These are phyloP conservation scores for Aspergillus thermomutatus DNA, from an alignment of 2,329 filamentous ascomycete genomes.

Conservation along the genomic window DNA sequence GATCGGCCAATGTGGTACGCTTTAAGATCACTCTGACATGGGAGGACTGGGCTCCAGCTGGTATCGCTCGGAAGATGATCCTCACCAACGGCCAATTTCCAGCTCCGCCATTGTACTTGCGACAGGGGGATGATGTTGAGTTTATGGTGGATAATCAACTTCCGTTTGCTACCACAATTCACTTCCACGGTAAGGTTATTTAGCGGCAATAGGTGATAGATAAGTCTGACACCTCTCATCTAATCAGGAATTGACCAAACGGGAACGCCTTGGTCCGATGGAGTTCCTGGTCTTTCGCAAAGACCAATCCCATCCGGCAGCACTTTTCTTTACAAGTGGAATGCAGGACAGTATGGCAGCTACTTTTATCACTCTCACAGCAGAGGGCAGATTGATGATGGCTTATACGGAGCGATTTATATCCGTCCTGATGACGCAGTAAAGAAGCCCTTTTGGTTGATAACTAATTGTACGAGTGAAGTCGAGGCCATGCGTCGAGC, in stretches of 20 bases:
- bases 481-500: constrained; percentile 47
- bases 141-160: constrained; percentile 26
- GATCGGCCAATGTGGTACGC: constrained; percentile 9
- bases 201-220: not conserved
- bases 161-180: constrained; percentile 22
- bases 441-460: constrained; percentile 49
- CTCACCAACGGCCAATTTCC: constrained; percentile 29
- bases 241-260: constrained; percentile 43
- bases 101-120: constrained; percentile 22
- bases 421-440: constrained; percentile 40
- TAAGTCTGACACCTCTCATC: not conserved
- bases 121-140: constrained; percentile 26
- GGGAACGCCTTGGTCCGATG: constrained; percentile 56
- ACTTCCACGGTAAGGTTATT: constrained; percentile 28
- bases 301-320: constrained; percentile 47
- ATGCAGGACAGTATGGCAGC: constrained; percentile 53
- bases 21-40: constrained; percentile 33
- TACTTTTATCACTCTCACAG: constrained; percentile 61
- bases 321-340: constrained; percentile 52
- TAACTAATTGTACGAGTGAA: constrained; percentile 37
- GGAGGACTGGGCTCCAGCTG: constrained; percentile 26
- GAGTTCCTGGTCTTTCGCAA: constrained; percentile 55
- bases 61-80: constrained; percentile 25
- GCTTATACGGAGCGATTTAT: constrained; percentile 54
- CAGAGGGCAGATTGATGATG: constrained; percentile 55